phyloP scores from a whole-genome alignment of 768 basidiomycete genomes.

The Leucocoprinus birnbaumii region DNA sequence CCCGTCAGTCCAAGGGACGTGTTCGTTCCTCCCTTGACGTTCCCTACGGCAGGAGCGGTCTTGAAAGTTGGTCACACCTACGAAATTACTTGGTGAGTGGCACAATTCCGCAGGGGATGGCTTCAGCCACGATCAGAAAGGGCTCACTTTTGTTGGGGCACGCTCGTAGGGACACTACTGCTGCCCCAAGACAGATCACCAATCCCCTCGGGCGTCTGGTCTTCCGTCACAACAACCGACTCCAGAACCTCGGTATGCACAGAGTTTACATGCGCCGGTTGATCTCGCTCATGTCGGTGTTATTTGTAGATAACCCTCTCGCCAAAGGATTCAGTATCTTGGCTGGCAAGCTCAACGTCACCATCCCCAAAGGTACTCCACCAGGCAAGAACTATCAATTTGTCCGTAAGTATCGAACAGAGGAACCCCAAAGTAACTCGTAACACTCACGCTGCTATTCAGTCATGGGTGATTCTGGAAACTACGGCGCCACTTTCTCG shows the following conservation, averaged over 20 bases:
- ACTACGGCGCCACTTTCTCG: slow-evolving; percentile 41
- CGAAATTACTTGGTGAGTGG: slow-evolving; percentile 28
- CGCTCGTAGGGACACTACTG: slow-evolving; percentile 33
- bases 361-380: slow-evolving; percentile 32
- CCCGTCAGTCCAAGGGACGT: slow-evolving; percentile 27
- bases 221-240: slow-evolving; percentile 26
- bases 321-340: slow-evolving; percentile 34
- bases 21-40: slow-evolving; percentile 27
- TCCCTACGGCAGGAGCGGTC: slow-evolving; percentile 22
- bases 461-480: slow-evolving; percentile 58
- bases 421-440: not conserved
- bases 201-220: slow-evolving; percentile 38
- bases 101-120: not conserved
- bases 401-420: slow-evolving; percentile 33
- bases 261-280: not conserved
- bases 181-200: slow-evolving; percentile 38
- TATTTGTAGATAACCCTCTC: slow-evolving; percentile 29
- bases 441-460: slow-evolving; percentile 1
- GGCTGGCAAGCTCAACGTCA: slow-evolving; percentile 31
- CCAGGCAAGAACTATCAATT: slow-evolving; percentile 40
- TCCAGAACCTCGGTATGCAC: slow-evolving; percentile 30
- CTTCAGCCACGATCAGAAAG: not conserved
- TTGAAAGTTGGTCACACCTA: slow-evolving; percentile 28
- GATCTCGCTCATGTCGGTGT: not conserved
- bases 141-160: not conserved